phyloP scores from a whole-genome alignment of 805 yeast species.

The Pichia cephalocereana region DNA sequence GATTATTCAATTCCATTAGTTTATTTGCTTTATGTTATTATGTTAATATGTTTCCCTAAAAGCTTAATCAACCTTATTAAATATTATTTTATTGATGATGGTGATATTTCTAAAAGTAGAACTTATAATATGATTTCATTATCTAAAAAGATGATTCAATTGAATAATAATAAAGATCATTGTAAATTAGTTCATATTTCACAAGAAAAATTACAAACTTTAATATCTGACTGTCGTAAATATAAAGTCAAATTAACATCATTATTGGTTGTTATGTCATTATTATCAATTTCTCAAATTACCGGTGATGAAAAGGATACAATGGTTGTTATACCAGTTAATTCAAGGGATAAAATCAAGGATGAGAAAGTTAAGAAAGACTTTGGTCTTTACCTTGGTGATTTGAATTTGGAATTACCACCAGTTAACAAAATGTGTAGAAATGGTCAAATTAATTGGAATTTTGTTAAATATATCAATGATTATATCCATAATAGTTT shows the following conservation, averaged over 20 bases:
- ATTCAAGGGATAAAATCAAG: conserved; percentile 7
- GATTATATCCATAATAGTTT: conserved; percentile 7
- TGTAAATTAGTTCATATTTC: conserved; percentile 6
- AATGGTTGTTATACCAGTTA: conserved; percentile 8
- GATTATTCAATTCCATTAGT: conserved; percentile 9
- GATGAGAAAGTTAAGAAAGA: background rate
- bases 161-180: conserved; percentile 1
- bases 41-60: conserved; percentile 6
- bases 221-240: conserved; percentile 4
- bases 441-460: conserved; percentile 6
- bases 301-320: conserved; percentile 8
- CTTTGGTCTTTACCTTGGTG: conserved; percentile 10
- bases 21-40: conserved; percentile 4
- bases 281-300: conserved; percentile 6
- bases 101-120: conserved; percentile 1
- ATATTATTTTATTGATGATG: conserved; percentile 9
- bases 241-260: conserved; percentile 11
- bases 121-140: conserved; percentile 3
- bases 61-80: conserved; percentile 1
- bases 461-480: conserved; percentile 7
- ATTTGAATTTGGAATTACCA: conserved; percentile 7
- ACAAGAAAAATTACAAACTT: background rate
- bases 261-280: conserved; percentile 5
- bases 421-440: conserved; percentile 2
- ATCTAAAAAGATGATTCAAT: conserved; percentile 1